phyloP scores from a whole-genome alignment of 2,329 filamentous ascomycete genomes.

The Zopfia rhizophila region DNA sequence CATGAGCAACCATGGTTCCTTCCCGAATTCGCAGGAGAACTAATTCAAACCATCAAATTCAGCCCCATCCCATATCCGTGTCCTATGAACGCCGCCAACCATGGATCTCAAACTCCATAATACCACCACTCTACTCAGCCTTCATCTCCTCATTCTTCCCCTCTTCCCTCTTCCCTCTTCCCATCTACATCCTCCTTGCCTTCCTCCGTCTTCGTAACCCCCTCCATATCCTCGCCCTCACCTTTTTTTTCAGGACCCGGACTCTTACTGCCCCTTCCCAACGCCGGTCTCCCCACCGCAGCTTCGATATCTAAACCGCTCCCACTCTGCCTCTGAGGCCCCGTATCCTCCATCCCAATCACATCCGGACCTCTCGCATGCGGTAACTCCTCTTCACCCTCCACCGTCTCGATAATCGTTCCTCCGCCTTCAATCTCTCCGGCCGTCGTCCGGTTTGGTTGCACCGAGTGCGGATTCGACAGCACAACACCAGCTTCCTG shows the following conservation, averaged over 20 bases:
- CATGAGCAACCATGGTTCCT: too few species aligned
- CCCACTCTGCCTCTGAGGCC: conserved; percentile 73
- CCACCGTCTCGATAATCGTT: conserved; percentile 45
- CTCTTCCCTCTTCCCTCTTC: conserved; percentile 27
- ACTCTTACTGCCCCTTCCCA: conserved; percentile 40
- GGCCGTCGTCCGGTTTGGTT: conserved; percentile 38
- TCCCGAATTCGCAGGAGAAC: too few species aligned
- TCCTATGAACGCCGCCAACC: too few species aligned
- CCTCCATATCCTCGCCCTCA: conserved; percentile 22
- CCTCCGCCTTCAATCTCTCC: conserved; percentile 42
- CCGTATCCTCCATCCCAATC: conserved; percentile 87
- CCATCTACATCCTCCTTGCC: conserved; percentile 24
- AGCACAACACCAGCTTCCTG: conserved; percentile 84
- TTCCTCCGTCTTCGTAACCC: conserved; percentile 28
- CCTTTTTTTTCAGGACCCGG: conserved; percentile 25
- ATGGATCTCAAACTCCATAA: too few species aligned
- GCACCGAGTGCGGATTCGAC: conserved; percentile 50
- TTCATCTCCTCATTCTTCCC: conserved; percentile 24
- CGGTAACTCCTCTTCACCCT: conserved; percentile 68
- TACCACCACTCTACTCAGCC: conserved; percentile 22
- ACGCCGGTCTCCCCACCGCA: conserved; percentile 47
- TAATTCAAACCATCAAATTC: too few species aligned
- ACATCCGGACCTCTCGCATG: conserved; percentile 86
- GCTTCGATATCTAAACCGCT: conserved; percentile 45
- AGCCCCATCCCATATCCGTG: too few species aligned